Evolutionary conservation across 2,329 filamentous ascomycete genomes (phyloP), one percentile per base, ranked within the genome.

Genomic region (Neofusicoccum ribis): DNA sequence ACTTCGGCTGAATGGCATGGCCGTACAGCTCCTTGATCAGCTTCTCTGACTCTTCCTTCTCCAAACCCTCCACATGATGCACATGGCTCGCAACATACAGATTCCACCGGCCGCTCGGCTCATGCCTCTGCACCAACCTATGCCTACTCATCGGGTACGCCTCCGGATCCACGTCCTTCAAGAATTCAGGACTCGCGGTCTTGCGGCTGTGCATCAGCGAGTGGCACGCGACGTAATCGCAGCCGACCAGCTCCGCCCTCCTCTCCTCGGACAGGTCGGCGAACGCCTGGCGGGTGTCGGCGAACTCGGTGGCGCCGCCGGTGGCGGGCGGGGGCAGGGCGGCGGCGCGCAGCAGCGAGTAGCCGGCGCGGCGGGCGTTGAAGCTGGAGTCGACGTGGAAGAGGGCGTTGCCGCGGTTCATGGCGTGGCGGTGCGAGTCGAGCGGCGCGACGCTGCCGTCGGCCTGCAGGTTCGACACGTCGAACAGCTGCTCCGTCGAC

Each of bases 401-500:
- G 9, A 73, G 65, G 1, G 60, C 65, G 46, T 75, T 75, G 64
- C 79, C 79, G 70, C 77, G 74, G 68, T 78, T 80, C 65, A 31
- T 76, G 74, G 54, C 81, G 77, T 12, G 76, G 75, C 23, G 81
- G 77, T 20, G 79, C 75, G 62, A 74, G 77, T 60, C 78, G 74
- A 3, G 78, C 68, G 41, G 78, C 73, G n/a, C 75, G 1, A 84
- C 69, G 1, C 73, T 72, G 50, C 81, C 81, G 47, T 85, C 79
- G 1, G 78, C 77, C 56, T 85, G 80, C 12, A 86, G 74, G 71
- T 88, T 88, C 60, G 83, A 79, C 0, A 84, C 84, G 68, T 88
- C 86, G 71, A 87, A 87, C 0, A 88, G 78, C 71, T 87, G 47
- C 79, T 75, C 66, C 82, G 78, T 1, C 73, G 69, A 67, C 84